Base-by-base conservation (phyloP, 148 eudicot genomes). In the Silene latifolia region DNA sequence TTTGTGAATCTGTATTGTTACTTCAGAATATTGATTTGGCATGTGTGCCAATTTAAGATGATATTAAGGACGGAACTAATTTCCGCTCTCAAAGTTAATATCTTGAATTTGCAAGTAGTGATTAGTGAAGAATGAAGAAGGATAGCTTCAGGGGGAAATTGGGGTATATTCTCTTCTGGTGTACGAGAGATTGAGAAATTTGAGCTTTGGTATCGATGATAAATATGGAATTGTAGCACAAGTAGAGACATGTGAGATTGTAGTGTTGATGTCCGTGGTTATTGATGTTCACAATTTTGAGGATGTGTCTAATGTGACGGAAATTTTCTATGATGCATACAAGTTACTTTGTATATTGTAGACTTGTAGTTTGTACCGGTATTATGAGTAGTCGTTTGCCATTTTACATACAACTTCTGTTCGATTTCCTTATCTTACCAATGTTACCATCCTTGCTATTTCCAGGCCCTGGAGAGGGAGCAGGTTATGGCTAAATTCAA, bases 391-490 rank as follows among this genome's bases (percentile, higher is more conserved):
- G 29, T 10, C 42, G 11, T 51, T 58, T 59, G 24, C 54, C 57
- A 60, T 60, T 42, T 17, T 24, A 20, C 47, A 4, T 71, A 12
- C 62, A 27, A 17, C 20, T 14, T 44, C 21, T 53, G 53, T 24
- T 19, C 12, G 9, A 20, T 71, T 65, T 25, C 25, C 68, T 25
- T 10, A 42, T 20, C 17, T 42, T 51, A 20, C 21, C 46, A 24
- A 32, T 32, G 35, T 4, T 32, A 32, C 35, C 5, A 32, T 32
- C n/a, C 19, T 72, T 67, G 35, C n/a, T 48, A 21, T 51, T 56
- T 74, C 56, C 86, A 94, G 98, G 96, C 89, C 67, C 81, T 94
- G 14, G 90, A 94, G 82, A 91, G 90, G 79, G 96, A 91, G 62
- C 82, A 82, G 71, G 79, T 91, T 78, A 86, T 90, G 91, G 75